phyloP scores from a whole-genome alignment of 306 rosid species.

The Oxytropis ochrocephala region DNA sequence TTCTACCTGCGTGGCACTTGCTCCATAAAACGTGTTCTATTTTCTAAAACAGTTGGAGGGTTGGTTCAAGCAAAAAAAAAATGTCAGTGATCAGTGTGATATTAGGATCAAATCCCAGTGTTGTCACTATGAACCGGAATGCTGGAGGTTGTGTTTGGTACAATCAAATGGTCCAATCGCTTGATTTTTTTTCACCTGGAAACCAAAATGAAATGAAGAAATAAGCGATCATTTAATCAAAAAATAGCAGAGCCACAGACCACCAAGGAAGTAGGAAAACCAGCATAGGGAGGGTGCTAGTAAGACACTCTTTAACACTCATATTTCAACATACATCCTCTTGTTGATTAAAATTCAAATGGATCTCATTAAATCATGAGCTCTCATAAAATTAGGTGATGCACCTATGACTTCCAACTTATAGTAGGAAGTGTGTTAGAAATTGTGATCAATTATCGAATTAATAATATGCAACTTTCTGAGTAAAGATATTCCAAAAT shows the following conservation, averaged over 20 bases:
- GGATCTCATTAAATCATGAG: too few species aligned
- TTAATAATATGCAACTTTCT: not conserved
- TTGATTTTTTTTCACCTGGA: conserved; percentile 77
- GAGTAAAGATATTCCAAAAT: not conserved
- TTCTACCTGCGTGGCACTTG: not conserved
- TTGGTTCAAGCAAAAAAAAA: not conserved
- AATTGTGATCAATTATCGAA: too few species aligned
- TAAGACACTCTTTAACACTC: too few species aligned
- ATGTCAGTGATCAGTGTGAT: conserved; percentile 24
- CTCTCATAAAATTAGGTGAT: too few species aligned
- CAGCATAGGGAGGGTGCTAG: not conserved
- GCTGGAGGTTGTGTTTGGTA: conserved; percentile 51
- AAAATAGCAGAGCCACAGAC: not conserved
- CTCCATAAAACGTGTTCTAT: conserved; percentile 15
- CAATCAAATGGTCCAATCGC: conserved; percentile 84
- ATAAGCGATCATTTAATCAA: not conserved
- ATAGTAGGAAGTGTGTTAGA: too few species aligned
- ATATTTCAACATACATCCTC: too few species aligned
- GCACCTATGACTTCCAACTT: too few species aligned
- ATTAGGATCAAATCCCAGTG: conserved; percentile 4
- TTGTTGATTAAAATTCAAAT: too few species aligned
- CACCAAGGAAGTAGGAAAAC: not conserved
- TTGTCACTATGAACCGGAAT: conserved; percentile 26
- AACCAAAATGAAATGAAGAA: conserved; percentile 14
- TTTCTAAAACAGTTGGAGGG: not conserved